Conservation (phyloP, 1,284 basidiomycete species). For the Caloboletus inedulis region DNA sequence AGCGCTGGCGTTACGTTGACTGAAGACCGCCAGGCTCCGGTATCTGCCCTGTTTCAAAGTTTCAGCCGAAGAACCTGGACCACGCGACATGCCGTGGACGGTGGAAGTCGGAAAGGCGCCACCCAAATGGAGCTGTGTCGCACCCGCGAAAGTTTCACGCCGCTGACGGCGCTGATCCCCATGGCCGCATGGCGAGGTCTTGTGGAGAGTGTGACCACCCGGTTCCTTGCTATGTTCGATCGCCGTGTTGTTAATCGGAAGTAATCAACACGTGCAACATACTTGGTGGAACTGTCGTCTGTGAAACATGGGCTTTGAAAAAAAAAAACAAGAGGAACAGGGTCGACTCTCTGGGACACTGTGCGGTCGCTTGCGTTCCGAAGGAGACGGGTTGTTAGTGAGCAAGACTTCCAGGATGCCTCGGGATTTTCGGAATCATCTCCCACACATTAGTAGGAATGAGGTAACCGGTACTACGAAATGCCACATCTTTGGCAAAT, state of each 20-base stretch:
- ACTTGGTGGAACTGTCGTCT: slow-evolving; percentile 1
- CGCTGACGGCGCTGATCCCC: not conserved
- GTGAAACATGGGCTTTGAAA: slow-evolving; percentile 13
- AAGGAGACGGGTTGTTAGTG: not conserved
- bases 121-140: slow-evolving; percentile 10
- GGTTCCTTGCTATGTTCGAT: not conserved
- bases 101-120: slow-evolving; percentile 11
- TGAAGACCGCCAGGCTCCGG: slow-evolving; percentile 3
- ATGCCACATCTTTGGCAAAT: slow-evolving; percentile 4
- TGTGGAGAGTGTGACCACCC: not conserved
- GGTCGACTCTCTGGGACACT: not conserved
- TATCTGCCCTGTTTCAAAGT: slow-evolving; percentile 28
- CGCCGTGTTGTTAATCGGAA: slow-evolving; percentile 3
- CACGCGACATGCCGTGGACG: slow-evolving; percentile 21
- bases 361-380: slow-evolving; percentile 1
- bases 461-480: not conserved
- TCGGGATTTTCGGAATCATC: not conserved
- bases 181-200: not conserved
- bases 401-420: not conserved
- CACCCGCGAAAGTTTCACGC: slow-evolving; percentile 28
- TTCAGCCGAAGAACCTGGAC: slow-evolving; percentile 8
- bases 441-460: not conserved
- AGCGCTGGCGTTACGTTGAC: slow-evolving; percentile 22
- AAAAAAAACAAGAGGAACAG: not conserved
- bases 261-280: slow-evolving; percentile 18